These are phyloP conservation scores for Camillea tinctor DNA, from an alignment of 2,329 filamentous ascomycete genomes.

Conservation along the genomic window DNA sequence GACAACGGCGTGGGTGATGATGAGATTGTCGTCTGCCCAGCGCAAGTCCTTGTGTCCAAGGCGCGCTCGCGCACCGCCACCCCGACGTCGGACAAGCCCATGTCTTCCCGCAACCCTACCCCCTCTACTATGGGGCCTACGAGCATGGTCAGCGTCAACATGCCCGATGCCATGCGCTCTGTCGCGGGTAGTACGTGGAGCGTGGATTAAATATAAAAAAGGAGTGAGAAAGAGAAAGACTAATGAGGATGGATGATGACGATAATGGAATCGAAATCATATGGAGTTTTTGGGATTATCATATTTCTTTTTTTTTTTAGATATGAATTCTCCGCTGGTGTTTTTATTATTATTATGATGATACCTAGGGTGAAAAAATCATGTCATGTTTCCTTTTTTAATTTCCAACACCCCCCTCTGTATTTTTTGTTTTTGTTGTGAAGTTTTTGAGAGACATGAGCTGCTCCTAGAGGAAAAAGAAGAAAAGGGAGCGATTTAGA, in stretches of 20 bases:
- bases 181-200: conserved; percentile 4
- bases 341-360: background rate
- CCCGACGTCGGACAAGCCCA: conserved; percentile 51
- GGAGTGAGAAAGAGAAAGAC: background rate
- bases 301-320: no score
- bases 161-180: conserved; percentile 19
- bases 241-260: conserved; percentile 2
- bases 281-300: conserved; percentile 3
- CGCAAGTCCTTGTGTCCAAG: conserved; percentile 80
- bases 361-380: background rate
- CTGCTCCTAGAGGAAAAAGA: background rate
- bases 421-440: background rate
- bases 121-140: conserved; percentile 15
- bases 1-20: conserved; percentile 85
- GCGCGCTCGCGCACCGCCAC: conserved; percentile 42
- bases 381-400: background rate
- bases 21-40: conserved; percentile 92
- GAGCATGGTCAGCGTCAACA: conserved; percentile 25
- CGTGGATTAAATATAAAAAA: background rate
- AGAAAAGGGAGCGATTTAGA: background rate
- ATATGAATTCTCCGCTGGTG: conserved; percentile 3
- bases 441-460: background rate
- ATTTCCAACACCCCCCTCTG: background rate
- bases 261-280: background rate
- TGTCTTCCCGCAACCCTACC: conserved; percentile 32